A percentile compares a stretch with the other conserved stretches of the same genome.
Conservation (phyloP, 257 asterid species). For the Cinchona pubescens region DNA sequence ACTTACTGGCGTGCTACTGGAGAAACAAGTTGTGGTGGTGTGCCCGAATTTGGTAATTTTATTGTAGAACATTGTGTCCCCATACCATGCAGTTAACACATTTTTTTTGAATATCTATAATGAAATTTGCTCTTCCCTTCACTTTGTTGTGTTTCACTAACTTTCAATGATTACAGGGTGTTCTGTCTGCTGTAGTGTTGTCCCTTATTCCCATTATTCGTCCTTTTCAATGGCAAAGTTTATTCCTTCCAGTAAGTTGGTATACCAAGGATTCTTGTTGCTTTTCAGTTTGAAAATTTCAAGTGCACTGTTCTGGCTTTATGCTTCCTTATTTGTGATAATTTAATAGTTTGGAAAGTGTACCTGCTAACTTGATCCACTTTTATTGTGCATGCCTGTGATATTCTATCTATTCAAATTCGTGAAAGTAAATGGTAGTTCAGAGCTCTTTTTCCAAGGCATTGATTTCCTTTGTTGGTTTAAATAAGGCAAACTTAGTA, state of each 20-base stretch:
- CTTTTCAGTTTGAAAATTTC: conserved; percentile 14
- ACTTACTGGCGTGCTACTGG: conserved; percentile 77
- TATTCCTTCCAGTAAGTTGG: conserved; percentile 84
- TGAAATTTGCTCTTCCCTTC: not conserved
- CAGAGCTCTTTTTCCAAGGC: not conserved
- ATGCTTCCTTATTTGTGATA: not conserved
- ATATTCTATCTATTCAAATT: not conserved
- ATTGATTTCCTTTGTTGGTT: not conserved
- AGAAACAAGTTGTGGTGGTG: conserved; percentile 74
- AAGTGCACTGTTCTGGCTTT: not conserved
- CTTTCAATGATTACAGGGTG: conserved; percentile 53
- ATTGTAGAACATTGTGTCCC: conserved; percentile 2
- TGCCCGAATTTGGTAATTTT: conserved; percentile 84
- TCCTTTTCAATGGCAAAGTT: conserved; percentile 99
- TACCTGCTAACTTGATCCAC: not conserved
- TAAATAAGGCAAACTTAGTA: not conserved
- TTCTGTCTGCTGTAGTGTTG: conserved; percentile 77
- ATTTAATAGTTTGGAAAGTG: not conserved
- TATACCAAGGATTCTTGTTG: conserved; percentile 18
- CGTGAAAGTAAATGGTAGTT: not conserved
- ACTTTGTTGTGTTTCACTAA: not conserved
- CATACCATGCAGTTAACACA: not conserved
- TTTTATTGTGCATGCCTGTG: not conserved
- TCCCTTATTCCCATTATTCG: conserved; percentile 83
- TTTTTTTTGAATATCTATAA: not conserved